A percentile compares a stretch with the other conserved stretches of the same genome.
Conservation (phyloP, 306 rosid species). For the Elaeagnus macrophylla region DNA sequence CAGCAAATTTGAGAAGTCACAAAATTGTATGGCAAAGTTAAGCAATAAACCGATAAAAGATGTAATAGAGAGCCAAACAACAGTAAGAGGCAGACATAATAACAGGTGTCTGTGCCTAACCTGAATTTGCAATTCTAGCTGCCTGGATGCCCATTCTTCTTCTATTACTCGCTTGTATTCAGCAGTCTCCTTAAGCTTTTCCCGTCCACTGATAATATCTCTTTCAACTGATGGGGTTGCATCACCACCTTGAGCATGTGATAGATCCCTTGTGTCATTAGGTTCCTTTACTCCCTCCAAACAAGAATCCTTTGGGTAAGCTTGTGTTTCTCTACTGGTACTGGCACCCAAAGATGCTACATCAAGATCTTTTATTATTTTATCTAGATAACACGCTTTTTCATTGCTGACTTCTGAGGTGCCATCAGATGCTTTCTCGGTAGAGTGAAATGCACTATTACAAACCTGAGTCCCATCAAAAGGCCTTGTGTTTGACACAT, state of each 20-base stretch:
- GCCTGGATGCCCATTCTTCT: conserved; percentile 86
- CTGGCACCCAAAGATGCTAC: conserved; percentile 3
- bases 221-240: conserved; percentile 15
- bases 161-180: conserved; percentile 73
- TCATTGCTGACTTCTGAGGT: conserved; percentile 7
- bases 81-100: not conserved
- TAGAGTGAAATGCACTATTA: conserved; percentile 12
- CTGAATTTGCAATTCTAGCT: conserved; percentile 73
- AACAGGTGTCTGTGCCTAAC: conserved; percentile 26
- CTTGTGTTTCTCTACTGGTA: not conserved
- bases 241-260: conserved; percentile 22
- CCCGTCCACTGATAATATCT: conserved; percentile 54
- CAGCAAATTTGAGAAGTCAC: not conserved
- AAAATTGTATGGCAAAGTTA: not conserved
- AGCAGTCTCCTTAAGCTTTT: conserved; percentile 76
- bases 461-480: conserved; percentile 5
- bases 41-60: too few relatives aligned
- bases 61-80: not conserved
- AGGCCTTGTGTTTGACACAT: conserved; percentile 5
- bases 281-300: conserved; percentile 13
- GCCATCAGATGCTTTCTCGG: conserved; percentile 5
- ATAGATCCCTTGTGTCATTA: conserved; percentile 6
- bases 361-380: conserved; percentile 13
- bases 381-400: conserved; percentile 12
- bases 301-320: not conserved